These are phyloP conservation scores for Spinacia oleracea DNA, from an alignment of 179 eudicot species.

Conservation along the genomic window DNA sequence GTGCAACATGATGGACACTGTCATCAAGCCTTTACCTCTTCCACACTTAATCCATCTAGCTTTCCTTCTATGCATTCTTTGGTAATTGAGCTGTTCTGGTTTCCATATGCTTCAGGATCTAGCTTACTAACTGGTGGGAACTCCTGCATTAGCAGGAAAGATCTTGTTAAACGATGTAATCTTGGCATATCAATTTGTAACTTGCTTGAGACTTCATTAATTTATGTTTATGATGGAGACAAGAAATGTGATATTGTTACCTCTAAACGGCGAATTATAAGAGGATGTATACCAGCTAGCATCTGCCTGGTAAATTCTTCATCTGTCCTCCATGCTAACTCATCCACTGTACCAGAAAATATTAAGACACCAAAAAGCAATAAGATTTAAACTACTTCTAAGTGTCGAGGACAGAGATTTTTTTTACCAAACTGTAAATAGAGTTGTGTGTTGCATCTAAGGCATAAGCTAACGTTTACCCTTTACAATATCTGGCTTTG, in stretches of 20 bases:
- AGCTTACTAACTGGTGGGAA: slow-evolving; percentile 76
- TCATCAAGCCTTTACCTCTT: slow-evolving; percentile 43
- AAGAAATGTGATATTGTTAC: slow-evolving; percentile 27
- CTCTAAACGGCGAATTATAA: slow-evolving; percentile 58
- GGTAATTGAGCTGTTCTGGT: slow-evolving; percentile 59
- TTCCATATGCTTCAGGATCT: slow-evolving; percentile 47
- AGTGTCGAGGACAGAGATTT: not conserved
- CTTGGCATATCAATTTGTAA: not conserved
- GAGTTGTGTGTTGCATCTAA: too few species aligned
- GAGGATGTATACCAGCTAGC: slow-evolving; percentile 76
- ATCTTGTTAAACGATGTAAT: not conserved
- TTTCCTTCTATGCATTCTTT: slow-evolving; percentile 39
- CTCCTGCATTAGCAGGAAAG: slow-evolving; percentile 44
- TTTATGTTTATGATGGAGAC: not conserved
- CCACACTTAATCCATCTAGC: slow-evolving; percentile 51
- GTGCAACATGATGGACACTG: not conserved
- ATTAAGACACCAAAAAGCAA: not conserved
- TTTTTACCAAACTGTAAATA: not conserved
- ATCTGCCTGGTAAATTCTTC: slow-evolving; percentile 92
- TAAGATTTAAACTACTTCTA: not conserved
- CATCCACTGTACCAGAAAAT: slow-evolving; percentile 40
- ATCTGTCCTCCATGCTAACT: slow-evolving; percentile 87
- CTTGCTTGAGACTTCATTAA: too few species aligned
- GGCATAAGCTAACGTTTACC: slow-evolving; percentile 35
- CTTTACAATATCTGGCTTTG: slow-evolving; percentile 65